Percentiles rank a stretch among this genome's conserved stretches.
Evolutionary conservation across 2,329 filamentous ascomycete species (phyloP).

Genomic region (Herpotrichia juniperi): DNA sequence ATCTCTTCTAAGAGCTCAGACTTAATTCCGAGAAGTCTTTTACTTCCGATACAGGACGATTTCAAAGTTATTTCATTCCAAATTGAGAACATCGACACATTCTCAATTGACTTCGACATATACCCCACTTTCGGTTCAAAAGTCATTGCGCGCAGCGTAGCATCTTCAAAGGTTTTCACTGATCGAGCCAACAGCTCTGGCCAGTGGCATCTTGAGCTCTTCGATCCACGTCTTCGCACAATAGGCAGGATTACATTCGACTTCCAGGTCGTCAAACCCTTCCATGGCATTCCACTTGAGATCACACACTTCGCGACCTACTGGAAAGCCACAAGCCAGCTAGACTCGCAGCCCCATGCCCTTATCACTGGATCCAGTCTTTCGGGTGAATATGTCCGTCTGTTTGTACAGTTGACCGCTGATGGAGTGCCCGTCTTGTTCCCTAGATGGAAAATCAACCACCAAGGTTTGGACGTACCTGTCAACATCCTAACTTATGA

Average conservation of each 20-base stretch:
- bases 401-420: constrained; percentile 90
- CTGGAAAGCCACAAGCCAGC: constrained; percentile 97
- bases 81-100: constrained; percentile 89
- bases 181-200: constrained; percentile 76
- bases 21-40: constrained; percentile 93
- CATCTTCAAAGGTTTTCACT: constrained; percentile 84
- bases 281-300: constrained; percentile 87
- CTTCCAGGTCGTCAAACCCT: constrained; percentile 96
- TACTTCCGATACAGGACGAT: constrained; percentile 95
- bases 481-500: constrained; percentile 78
- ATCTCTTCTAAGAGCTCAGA: constrained; percentile 97
- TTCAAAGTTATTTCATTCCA: constrained; percentile 94
- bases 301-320: constrained; percentile 99
- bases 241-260: constrained; percentile 95
- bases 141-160: constrained; percentile 94
- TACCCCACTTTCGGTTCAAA: constrained; percentile 98
- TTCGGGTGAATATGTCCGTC: constrained; percentile 90
- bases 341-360: constrained; percentile 82
- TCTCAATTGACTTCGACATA: constrained; percentile 95
- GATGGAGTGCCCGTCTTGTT: constrained; percentile 88
- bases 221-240: constrained; percentile 86
- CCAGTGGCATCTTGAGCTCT: constrained; percentile 83
- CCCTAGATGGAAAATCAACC: constrained; percentile 80
- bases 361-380: constrained; percentile 94
- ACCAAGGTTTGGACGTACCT: constrained; percentile 79